Base-by-base conservation (phyloP, 495 filamentous ascomycete genomes). In the Bathelium albidoporum region DNA sequence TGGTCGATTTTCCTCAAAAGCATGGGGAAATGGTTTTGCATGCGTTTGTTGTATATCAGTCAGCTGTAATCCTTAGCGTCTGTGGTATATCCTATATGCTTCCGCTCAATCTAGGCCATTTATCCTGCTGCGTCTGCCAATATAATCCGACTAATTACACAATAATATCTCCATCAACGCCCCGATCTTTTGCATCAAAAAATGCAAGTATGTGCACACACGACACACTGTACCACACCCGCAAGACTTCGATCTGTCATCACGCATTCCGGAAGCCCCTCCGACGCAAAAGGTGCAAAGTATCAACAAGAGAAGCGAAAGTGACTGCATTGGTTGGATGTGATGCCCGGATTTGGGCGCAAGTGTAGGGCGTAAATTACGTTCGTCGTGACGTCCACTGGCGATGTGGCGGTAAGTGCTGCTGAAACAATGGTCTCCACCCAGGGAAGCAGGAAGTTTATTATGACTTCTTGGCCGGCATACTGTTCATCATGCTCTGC, bases 401-500 rank as follows among this genome's bases (percentile, higher is more conserved):
- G 9, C 2, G n/a, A 7, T 10, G 24, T 16, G 9, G 7, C 24
- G 12, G 49, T 3, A 12, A 12, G 20, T 5, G 49, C 11, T 10
- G 20, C 5, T 16, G 44, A 22, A 20, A 20, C 0, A 22, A 49
- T 5, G 44, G 18, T 12, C 0, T 29, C 16, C 22, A 9, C 20
- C 11, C 2, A 55, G 20, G 2, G 16, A 9, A 20, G 7, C 2
- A 9, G 16, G 49, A 20, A 26, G 4, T 55, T 52, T 39, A 5
- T 55, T 16, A 55, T 10, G 49, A 55, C 24, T 55, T 55, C 24
- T 55, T 55, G 22, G 24, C 49, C 20, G 49, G 60, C 34, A 5
- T 39, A 44, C 53, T 59, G 52, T 68, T 72, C 64, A 75, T 65
- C 66, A 72, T 59, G 11, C 67, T 65, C 41, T 68, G 72, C 28